Evolutionary conservation across 78 protist species (phyloP).

Genomic region (Anaeramoeba flamelloides): DNA sequence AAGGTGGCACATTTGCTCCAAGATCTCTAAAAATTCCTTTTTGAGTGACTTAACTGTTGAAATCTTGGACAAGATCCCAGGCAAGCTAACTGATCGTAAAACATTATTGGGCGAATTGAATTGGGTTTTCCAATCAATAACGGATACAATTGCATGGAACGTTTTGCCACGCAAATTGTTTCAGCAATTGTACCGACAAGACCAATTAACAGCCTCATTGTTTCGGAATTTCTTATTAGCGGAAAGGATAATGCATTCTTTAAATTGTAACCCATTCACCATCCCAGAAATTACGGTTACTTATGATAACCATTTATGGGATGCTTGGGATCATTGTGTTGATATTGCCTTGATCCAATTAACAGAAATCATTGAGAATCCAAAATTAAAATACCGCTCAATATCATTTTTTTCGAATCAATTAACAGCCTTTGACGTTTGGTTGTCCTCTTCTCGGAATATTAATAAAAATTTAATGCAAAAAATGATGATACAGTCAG

Average conservation of each 20-base stretch:
- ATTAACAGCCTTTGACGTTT: slow-evolving; percentile 78
- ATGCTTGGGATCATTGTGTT: no score
- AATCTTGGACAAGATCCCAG: background rate
- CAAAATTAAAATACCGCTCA: no score
- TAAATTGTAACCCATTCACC: slow-evolving; percentile 71
- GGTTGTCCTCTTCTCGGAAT: no score
- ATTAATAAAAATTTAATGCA: no score
- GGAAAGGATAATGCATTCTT: slow-evolving; percentile 66
- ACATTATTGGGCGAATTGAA: slow-evolving; percentile 66
- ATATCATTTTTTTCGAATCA: slow-evolving; percentile 71
- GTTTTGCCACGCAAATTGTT: slow-evolving; percentile 52
- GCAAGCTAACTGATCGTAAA: background rate
- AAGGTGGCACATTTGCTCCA: background rate
- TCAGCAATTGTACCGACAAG: slow-evolving; percentile 77
- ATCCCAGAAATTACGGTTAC: slow-evolving; percentile 72
- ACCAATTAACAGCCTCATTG: slow-evolving; percentile 70
- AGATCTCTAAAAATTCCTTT: background rate
- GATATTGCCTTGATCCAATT: no score
- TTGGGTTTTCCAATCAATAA: slow-evolving; percentile 94
- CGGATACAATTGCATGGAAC: slow-evolving; percentile 98
- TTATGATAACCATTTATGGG: slow-evolving; percentile 53
- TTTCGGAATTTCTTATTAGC: slow-evolving; percentile 91
- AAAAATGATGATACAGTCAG: no score
- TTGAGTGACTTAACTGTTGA: background rate
- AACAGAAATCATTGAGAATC: no score